phyloP scores from a whole-genome alignment of 257 asterid species.

The Galeopsis tetrahit region DNA sequence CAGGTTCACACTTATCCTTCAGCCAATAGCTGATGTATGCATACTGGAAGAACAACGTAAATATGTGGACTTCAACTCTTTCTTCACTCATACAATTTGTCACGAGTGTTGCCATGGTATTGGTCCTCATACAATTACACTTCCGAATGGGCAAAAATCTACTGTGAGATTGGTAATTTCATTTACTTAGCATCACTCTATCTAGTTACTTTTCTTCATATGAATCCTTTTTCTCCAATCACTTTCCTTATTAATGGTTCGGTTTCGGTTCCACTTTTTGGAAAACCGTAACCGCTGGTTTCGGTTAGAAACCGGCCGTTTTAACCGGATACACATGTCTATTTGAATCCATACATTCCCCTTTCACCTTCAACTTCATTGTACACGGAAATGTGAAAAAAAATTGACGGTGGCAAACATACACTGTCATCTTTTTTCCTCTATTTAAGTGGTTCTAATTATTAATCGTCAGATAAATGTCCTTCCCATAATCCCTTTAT shows the following conservation, averaged over 20 bases:
- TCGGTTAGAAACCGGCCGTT: no score
- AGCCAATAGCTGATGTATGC: conserved; percentile 84
- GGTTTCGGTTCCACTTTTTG: no score
- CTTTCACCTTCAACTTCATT: background rate
- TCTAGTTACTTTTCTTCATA: conserved; percentile 5
- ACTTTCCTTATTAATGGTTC: background rate
- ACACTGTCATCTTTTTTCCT: background rate
- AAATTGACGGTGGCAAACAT: background rate
- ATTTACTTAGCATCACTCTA: conserved; percentile 1
- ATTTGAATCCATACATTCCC: background rate
- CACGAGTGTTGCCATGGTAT: conserved; percentile 99
- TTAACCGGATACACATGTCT: no score
- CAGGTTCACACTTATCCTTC: conserved; percentile 95
- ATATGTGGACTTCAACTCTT: conserved; percentile 83
- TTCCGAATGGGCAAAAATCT: conserved; percentile 76
- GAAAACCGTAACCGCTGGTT: no score
- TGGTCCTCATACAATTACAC: conserved; percentile 93
- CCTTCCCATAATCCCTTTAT: background rate
- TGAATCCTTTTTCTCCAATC: background rate
- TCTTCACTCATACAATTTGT: conserved; percentile 92
- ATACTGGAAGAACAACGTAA: conserved; percentile 64
- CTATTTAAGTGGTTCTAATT: background rate
- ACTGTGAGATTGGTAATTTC: conserved; percentile 89
- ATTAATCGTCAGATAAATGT: background rate
- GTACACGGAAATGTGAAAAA: background rate